A percentile compares a stretch with the other conserved stretches of the same genome.
phyloP scores from a whole-genome alignment of 805 yeast genomes.

The Starmera quercuum region DNA sequence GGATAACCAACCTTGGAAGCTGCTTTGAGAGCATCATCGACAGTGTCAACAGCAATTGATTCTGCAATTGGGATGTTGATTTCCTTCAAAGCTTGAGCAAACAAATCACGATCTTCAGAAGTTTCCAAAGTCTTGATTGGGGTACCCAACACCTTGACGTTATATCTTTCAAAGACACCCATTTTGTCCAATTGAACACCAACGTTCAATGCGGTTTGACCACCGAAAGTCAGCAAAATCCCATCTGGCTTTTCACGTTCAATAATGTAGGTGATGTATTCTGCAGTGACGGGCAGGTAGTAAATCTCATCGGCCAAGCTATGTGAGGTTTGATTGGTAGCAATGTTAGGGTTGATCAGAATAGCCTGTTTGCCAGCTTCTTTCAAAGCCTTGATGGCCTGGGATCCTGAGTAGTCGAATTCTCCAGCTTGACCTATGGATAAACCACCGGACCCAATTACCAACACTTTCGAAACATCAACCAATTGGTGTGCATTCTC shows the following conservation, averaged over 20 bases:
- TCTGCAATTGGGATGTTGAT: constrained; percentile 95
- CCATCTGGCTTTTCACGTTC: constrained; percentile 97
- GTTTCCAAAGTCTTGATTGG: constrained; percentile 94
- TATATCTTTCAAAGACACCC: constrained; percentile 88
- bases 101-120: constrained; percentile 95
- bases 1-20: constrained; percentile 89
- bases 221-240: constrained; percentile 92
- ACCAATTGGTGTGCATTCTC: constrained; percentile 62
- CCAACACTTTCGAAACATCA: constrained; percentile 79
- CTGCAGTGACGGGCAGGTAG: constrained; percentile 94
- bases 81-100: constrained; percentile 91
- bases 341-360: constrained; percentile 90
- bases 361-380: constrained; percentile 85
- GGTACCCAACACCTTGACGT: constrained; percentile 93
- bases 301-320: constrained; percentile 93
- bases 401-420: constrained; percentile 95
- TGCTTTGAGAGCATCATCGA: constrained; percentile 89
- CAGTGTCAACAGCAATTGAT: constrained; percentile 89
- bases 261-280: constrained; percentile 88
- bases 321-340: constrained; percentile 94
- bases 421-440: constrained; percentile 99
- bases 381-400: constrained; percentile 90
- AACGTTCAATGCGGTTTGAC: constrained; percentile 95
- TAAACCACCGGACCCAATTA: constrained; percentile 95
- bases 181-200: constrained; percentile 92